Evolutionary conservation across 352 stramenopile genomes (phyloP), one percentile per base, ranked within the genome.

Genomic region (Phytophthora colocasiae): DNA sequence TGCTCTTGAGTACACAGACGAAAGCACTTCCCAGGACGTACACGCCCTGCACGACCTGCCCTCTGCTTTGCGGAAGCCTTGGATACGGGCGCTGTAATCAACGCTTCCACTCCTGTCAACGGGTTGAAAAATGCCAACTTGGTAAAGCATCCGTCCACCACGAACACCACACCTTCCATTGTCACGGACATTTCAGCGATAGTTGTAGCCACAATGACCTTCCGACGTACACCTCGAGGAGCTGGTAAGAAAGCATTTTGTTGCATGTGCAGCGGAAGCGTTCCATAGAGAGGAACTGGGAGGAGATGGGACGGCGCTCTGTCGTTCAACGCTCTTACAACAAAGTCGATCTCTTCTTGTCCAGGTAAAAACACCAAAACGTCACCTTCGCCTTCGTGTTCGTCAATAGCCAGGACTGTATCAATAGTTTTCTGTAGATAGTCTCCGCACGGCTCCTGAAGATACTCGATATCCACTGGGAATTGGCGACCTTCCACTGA

Each of bases 171-270:
- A 45, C 98, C 97, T 24, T 97, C 93, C 62, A 99, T 99, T 2
- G 98, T 99, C 54, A 99, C 95, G 0, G 94, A 99, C 14, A 95
- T 98, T 76, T 98, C 93, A 14, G 94, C 94, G 58, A 98, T 98
- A 24, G 95, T 98, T 17, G 94, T 98, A 5, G 90, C 82, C 8
- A 95, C 80, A 53, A 95, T 93, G 26, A 96, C 76, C 61, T 97
- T 97, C 32, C 91, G 81, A 27, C 71, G 71, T 34, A 91, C 57
- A 12, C 79, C 67, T 29, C 77, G 73, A n/a, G 87, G 89, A 3
- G 83, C 58, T 5, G 82, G 78, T 8, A 97, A 67, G 40, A 99
- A 98, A n/a, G 93, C 93, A 39, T 86, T 81, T 46, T 97, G 85
- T 66, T 99, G 97, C 75, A 98, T 89, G 8, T 97, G 75, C 10